phyloP scores from a whole-genome alignment of 352 stramenopile genomes.

The Phytophthora palmivora region DNA sequence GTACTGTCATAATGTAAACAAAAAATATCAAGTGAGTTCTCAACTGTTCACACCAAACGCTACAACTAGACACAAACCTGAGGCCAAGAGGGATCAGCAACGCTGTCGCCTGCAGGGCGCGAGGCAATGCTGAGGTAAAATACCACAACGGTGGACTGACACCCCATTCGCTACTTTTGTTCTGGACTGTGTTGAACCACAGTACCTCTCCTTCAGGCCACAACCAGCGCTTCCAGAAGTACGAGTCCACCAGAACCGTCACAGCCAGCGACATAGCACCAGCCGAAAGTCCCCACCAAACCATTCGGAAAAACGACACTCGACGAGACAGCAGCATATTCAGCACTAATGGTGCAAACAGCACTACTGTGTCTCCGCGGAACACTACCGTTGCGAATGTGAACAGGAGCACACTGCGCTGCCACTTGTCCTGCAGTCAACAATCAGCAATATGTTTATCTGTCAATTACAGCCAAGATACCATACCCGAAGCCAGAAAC shows the following conservation, averaged over 20 bases:
- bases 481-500: slow-evolving; percentile 64
- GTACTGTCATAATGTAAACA: slow-evolving; percentile 33
- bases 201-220: slow-evolving; percentile 99
- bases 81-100: slow-evolving; percentile 87
- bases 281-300: slow-evolving; percentile 84
- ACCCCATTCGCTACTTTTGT: slow-evolving; percentile 98
- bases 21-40: slow-evolving; percentile 8
- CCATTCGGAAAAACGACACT: slow-evolving; percentile 78
- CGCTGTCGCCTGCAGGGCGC: slow-evolving; percentile 81
- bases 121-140: slow-evolving; percentile 94
- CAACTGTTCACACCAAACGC: not conserved
- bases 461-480: not conserved
- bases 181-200: slow-evolving; percentile 97
- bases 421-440: slow-evolving; percentile 41
- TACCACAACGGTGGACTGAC: slow-evolving; percentile 97
- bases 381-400: slow-evolving; percentile 96
- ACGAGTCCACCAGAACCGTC: slow-evolving; percentile 93
- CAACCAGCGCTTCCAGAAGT: slow-evolving; percentile 94
- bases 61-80: slow-evolving; percentile 46
- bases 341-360: slow-evolving; percentile 95
- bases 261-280: slow-evolving; percentile 74
- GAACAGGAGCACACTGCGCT: slow-evolving; percentile 80
- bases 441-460: slow-evolving; percentile 1
- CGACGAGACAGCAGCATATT: slow-evolving; percentile 84
- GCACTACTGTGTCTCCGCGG: slow-evolving; percentile 96